Percentiles rank a stretch among this genome's conserved stretches.
phyloP scores from a whole-genome alignment of 2,329 filamentous ascomycete genomes.

The Penicillium decumbens region DNA sequence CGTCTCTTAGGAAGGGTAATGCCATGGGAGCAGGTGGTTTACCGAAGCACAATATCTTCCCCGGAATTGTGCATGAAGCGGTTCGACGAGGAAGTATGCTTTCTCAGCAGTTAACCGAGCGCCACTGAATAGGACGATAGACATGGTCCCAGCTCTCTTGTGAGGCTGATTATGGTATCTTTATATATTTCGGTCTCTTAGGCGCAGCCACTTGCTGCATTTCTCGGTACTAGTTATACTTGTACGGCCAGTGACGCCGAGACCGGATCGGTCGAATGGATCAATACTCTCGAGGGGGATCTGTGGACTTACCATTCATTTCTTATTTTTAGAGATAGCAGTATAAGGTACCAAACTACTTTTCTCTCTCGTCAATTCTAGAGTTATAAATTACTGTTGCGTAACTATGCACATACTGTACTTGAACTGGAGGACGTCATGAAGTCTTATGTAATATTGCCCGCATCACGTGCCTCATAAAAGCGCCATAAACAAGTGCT shows the following conservation, averaged over 20 bases:
- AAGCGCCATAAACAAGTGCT: conserved; percentile 21
- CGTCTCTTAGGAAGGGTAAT: background rate
- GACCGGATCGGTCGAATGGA: no score
- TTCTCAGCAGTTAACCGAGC: conserved; percentile 1
- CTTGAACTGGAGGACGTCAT: conserved; percentile 15
- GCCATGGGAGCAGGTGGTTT: conserved; percentile 16
- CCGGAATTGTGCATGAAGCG: conserved; percentile 41
- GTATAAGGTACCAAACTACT: no score
- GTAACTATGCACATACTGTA: no score
- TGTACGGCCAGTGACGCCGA: no score
- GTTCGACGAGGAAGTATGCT: conserved; percentile 27
- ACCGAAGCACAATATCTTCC: conserved; percentile 41
- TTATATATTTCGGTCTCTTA: no score
- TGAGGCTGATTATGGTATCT: background rate
- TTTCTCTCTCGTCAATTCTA: no score
- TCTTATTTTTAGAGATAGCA: no score
- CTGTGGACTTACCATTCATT: no score
- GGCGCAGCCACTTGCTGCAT: no score
- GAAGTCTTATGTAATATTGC: conserved; percentile 11
- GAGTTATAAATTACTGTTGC: no score
- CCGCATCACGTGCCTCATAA: conserved; percentile 18
- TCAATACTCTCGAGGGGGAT: no score
- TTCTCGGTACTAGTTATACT: no score
- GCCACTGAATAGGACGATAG: background rate
- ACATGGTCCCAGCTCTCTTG: background rate